Evolutionary conservation across 2,329 filamentous ascomycete genomes (phyloP).

Genomic region (Reticulascus tulasneorum): DNA sequence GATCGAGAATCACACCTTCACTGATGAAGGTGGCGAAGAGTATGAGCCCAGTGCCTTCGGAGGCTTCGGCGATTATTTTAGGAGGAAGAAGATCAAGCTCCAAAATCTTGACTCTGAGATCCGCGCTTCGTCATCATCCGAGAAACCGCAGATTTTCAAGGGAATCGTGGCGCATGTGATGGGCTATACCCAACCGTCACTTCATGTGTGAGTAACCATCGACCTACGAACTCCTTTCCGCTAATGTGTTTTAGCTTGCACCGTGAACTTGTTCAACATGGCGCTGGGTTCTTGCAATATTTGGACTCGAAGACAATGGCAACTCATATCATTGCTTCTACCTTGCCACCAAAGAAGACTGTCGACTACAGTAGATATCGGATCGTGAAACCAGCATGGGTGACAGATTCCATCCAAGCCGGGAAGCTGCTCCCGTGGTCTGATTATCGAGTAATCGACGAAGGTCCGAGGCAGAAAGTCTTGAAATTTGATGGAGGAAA

Average conservation of each 20-base stretch:
- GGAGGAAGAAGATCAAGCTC: conserved; percentile 93
- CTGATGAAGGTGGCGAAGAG: conserved; percentile 78
- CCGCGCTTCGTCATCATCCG: conserved; percentile 60
- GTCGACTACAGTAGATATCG: conserved; percentile 84
- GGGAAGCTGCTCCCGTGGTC: conserved; percentile 83
- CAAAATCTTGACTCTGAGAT: conserved; percentile 89
- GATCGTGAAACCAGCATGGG: conserved; percentile 92
- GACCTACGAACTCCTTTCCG: too few relatives aligned
- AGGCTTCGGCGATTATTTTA: conserved; percentile 87
- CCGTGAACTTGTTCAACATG: conserved; percentile 81
- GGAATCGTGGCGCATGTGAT: conserved; percentile 89
- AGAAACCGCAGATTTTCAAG: conserved; percentile 82
- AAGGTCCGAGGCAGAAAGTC: conserved; percentile 77
- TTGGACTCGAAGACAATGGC: conserved; percentile 91
- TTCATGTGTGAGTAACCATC: conserved; percentile 60
- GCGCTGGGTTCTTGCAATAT: conserved; percentile 93
- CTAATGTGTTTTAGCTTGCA: conserved; percentile 54
- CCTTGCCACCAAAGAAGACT: conserved; percentile 85
- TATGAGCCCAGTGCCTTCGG: conserved; percentile 85
- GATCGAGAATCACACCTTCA: conserved; percentile 66
- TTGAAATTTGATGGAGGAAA: conserved; percentile 64
- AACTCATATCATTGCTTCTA: conserved; percentile 92
- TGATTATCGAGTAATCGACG: conserved; percentile 77
- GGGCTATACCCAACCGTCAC: conserved; percentile 90
- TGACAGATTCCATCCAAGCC: conserved; percentile 81